Evolutionary conservation across 2,329 filamentous ascomycete genomes (phyloP).

Genomic region (Penicillium nordicum): DNA sequence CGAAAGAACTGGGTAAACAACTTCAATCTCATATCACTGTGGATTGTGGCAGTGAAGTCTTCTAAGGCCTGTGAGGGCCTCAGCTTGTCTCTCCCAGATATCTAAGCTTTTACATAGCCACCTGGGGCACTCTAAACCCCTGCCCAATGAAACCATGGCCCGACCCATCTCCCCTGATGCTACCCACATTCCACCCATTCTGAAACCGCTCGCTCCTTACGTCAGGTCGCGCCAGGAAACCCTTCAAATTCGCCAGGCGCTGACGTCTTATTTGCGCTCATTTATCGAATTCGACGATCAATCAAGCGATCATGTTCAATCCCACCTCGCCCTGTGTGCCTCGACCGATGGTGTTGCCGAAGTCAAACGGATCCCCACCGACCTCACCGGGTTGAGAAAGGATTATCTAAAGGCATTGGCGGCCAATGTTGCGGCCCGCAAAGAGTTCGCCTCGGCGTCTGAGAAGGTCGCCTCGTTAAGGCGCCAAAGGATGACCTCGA

Average conservation of each 20-base stretch:
- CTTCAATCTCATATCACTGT: neutral
- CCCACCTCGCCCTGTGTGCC: constrained; percentile 37
- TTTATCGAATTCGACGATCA: constrained; percentile 34
- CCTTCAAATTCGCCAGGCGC: constrained; percentile 38
- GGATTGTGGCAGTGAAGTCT: constrained; percentile 1
- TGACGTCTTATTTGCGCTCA: constrained; percentile 39
- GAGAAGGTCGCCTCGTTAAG: constrained; percentile 33
- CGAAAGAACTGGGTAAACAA: constrained; percentile 5
- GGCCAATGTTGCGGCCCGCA: constrained; percentile 41
- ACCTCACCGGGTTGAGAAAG: constrained; percentile 43
- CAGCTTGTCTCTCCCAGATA: neutral
- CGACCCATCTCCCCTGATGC: constrained; percentile 14
- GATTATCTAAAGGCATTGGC: constrained; percentile 48
- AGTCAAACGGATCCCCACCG: constrained; percentile 37
- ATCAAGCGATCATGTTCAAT: constrained; percentile 21
- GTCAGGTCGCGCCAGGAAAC: constrained; percentile 39
- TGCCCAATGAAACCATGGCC: constrained; percentile 27
- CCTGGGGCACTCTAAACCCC: neutral
- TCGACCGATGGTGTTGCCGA: constrained; percentile 30
- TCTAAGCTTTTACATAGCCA: neutral
- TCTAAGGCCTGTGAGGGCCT: neutral
- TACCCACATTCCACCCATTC: constrained; percentile 35
- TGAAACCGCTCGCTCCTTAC: constrained; percentile 38
- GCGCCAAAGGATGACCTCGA: constrained; percentile 18
- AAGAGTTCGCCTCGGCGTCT: constrained; percentile 35